These are phyloP conservation scores for Magnusiomyces tetraspermus DNA, from an alignment of 1,139 yeast genomes.

Conservation along the genomic window DNA sequence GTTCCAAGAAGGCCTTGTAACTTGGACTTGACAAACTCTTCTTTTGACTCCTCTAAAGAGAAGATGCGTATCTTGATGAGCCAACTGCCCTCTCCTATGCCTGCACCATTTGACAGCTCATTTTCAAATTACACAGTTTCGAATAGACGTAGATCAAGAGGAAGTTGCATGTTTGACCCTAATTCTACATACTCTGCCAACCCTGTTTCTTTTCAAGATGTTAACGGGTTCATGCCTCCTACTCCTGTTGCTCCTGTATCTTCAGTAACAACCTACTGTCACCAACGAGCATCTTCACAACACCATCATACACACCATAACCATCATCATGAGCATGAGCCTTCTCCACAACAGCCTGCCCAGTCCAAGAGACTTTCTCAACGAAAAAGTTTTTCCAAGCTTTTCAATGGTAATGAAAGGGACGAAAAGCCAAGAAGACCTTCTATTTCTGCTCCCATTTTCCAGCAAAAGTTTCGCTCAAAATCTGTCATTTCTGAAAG, in stretches of 20 bases:
- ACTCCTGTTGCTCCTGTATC: background rate
- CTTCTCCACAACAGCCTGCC: background rate
- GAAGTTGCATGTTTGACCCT: background rate
- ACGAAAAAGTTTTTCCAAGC: background rate
- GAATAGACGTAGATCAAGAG: background rate
- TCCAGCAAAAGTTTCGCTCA: background rate
- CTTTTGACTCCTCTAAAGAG: background rate
- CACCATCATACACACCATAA: background rate
- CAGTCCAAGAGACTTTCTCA: background rate
- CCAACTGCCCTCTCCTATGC: background rate
- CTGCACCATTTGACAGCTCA: background rate
- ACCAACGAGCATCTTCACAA: background rate
- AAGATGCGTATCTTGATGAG: background rate
- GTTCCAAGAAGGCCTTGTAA: background rate
- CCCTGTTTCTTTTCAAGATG: background rate
- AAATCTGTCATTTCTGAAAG: background rate
- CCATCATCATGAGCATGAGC: background rate
- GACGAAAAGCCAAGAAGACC: background rate
- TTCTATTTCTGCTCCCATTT: background rate
- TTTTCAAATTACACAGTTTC: background rate
- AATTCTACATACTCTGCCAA: background rate
- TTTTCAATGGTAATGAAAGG: background rate
- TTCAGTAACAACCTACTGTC: background rate
- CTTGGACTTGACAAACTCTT: background rate
- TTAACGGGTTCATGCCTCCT: background rate